Conservation (phyloP, 2,329 filamentous ascomycete species). For the Periconia sp. region DNA sequence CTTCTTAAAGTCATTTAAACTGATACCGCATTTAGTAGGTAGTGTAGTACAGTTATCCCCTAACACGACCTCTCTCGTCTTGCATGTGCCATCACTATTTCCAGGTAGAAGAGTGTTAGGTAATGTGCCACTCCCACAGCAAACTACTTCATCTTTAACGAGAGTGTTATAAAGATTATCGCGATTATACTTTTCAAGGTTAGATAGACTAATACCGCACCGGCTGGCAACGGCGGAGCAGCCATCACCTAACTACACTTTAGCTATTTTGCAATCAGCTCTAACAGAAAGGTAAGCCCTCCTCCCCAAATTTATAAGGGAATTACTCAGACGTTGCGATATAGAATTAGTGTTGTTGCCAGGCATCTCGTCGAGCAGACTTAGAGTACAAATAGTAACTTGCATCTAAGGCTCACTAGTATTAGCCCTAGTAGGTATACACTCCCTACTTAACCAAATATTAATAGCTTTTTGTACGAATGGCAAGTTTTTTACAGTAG, state of each 20-base stretch:
- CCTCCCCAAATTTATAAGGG: not conserved
- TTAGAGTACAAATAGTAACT: not conserved
- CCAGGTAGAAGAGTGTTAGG: slow-evolving; percentile 7
- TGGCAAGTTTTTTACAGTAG: slow-evolving; percentile 4
- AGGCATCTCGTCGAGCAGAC: not conserved
- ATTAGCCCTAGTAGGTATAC: not conserved
- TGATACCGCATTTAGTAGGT: slow-evolving; percentile 12
- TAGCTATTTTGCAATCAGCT: slow-evolving; percentile 4
- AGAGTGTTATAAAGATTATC: slow-evolving; percentile 6
- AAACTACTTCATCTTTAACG: slow-evolving; percentile 4
- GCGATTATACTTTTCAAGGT: slow-evolving; percentile 9
- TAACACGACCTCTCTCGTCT: slow-evolving; percentile 5
- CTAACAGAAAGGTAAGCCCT: not conserved
- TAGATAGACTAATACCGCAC: slow-evolving; percentile 4
- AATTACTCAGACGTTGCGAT: not conserved
- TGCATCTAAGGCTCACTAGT: not conserved
- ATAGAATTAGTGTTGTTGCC: not conserved
- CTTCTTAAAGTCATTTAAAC: slow-evolving; percentile 9
- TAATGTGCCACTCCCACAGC: slow-evolving; percentile 5
- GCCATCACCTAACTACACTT: slow-evolving; percentile 5
- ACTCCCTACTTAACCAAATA: not conserved
- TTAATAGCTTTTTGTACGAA: slow-evolving; percentile 3
- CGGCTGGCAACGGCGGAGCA: slow-evolving; percentile 3
- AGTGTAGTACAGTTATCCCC: slow-evolving; percentile 7
- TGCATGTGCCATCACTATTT: slow-evolving; percentile 9